These are phyloP conservation scores for Arachis monticola DNA, from an alignment of 331 rosid genomes.

Conservation along the genomic window DNA sequence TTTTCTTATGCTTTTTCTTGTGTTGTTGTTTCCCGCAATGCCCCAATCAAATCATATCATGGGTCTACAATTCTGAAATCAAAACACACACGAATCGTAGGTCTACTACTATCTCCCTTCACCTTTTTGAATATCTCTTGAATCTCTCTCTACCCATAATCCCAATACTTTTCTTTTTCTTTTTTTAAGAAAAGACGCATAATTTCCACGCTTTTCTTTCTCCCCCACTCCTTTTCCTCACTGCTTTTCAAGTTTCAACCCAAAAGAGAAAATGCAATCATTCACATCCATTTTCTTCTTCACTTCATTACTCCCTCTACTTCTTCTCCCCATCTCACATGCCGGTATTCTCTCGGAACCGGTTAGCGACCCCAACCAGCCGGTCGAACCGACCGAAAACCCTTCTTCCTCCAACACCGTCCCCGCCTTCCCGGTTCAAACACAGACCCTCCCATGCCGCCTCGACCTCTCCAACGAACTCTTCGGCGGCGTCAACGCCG, in stretches of 20 bases:
- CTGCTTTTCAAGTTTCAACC: background rate
- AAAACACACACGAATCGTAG: background rate
- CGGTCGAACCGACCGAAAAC: conserved; percentile 60
- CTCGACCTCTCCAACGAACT: conserved; percentile 92
- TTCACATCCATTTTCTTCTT: conserved; percentile 36
- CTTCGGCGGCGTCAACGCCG: conserved; percentile 92
- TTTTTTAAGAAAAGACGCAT: conserved; percentile 17
- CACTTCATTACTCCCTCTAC: conserved; percentile 5
- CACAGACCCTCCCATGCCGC: conserved; percentile 62
- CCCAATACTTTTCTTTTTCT: background rate
- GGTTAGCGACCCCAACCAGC: conserved; percentile 60
- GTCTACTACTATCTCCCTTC: background rate
- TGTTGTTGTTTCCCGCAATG: conserved; percentile 4
- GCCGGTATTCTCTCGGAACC: conserved; percentile 78
- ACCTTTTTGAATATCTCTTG: conserved; percentile 37
- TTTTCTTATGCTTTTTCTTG: background rate
- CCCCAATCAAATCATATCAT: conserved; percentile 46
- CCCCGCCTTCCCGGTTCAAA: conserved; percentile 85
- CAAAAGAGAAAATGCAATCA: conserved; percentile 52
- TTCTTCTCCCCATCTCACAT: conserved; percentile 17
- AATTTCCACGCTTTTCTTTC: conserved; percentile 23
- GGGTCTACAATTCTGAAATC: conserved; percentile 7
- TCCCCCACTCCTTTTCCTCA: conserved; percentile 40
- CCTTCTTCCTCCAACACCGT: conserved; percentile 62
- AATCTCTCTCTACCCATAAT: conserved; percentile 46